These are phyloP conservation scores for Boletus vermiculosoides DNA, from an alignment of 768 basidiomycete genomes.

Conservation along the genomic window DNA sequence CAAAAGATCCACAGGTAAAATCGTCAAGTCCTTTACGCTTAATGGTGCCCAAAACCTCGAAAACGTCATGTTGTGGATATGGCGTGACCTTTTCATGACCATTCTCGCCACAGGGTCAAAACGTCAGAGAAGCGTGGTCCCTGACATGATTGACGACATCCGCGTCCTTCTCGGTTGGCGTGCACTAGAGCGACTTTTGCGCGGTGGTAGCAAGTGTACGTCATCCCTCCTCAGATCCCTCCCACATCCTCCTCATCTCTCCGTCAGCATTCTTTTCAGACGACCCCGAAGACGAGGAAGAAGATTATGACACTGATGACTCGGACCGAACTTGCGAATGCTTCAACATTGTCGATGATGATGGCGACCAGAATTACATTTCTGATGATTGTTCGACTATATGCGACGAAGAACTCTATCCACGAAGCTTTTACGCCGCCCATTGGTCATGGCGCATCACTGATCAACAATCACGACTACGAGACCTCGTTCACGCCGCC, in stretches of 20 bases:
- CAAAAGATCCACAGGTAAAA: conserved; percentile 40
- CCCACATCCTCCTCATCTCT: background rate
- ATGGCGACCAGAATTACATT: conserved; percentile 28
- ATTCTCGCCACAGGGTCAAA: conserved; percentile 43
- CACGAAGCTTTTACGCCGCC: conserved; percentile 38
- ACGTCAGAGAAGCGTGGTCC: conserved; percentile 35
- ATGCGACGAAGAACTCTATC: conserved; percentile 25
- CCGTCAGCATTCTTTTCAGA: conserved; percentile 2
- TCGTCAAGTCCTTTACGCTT: conserved; percentile 49
- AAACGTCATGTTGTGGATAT: conserved; percentile 56
- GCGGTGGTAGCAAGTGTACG: conserved; percentile 50
- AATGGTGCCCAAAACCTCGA: conserved; percentile 48
- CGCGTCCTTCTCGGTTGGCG: conserved; percentile 49
- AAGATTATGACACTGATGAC: conserved; percentile 3
- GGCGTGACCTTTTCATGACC: conserved; percentile 65
- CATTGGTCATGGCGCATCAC: conserved; percentile 53
- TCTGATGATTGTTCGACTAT: conserved; percentile 22
- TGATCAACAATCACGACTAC: conserved; percentile 40
- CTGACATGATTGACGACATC: conserved; percentile 60
- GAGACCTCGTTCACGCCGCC: conserved; percentile 43
- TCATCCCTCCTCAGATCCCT: background rate
- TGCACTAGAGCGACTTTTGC: conserved; percentile 50
- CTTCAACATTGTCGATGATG: conserved; percentile 31
- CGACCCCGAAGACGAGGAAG: conserved; percentile 29
- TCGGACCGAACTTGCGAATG: background rate